Percentiles rank a stretch among this genome's conserved stretches.
phyloP scores from a whole-genome alignment of 1,139 yeast genomes.

The Kodamaea sp. region DNA sequence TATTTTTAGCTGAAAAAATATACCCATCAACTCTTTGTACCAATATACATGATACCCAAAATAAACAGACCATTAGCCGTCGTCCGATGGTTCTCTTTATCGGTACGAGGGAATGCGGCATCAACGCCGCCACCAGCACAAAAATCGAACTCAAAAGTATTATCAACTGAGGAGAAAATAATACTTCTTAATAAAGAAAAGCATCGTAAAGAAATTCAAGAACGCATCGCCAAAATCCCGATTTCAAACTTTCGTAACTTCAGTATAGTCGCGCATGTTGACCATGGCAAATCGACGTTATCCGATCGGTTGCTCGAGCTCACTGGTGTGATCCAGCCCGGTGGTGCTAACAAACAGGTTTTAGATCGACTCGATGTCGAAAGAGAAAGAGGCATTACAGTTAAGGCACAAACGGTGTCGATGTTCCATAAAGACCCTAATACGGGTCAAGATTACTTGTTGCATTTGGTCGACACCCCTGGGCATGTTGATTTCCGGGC shows the following conservation, averaged over 20 bases:
- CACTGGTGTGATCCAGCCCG: conserved; percentile 83
- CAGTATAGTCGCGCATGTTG: conserved; percentile 95
- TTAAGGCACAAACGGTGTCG: conserved; percentile 93
- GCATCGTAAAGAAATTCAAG: conserved; percentile 34
- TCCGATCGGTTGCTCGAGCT: conserved; percentile 83
- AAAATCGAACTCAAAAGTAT: conserved; percentile 7
- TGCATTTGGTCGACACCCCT: conserved; percentile 94
- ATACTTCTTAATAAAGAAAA: conserved; percentile 31
- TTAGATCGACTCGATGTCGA: conserved; percentile 62
- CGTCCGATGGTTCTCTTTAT: background rate
- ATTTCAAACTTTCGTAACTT: conserved; percentile 81
- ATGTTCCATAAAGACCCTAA: conserved; percentile 71
- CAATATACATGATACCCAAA: too few relatives aligned
- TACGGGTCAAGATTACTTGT: conserved; percentile 58
- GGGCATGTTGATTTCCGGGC: conserved; percentile 97
- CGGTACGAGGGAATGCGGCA: background rate
- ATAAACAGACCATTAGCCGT: too few relatives aligned
- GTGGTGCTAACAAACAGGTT: conserved; percentile 75
- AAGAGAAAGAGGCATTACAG: conserved; percentile 76
- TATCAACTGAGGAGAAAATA: conserved; percentile 27
- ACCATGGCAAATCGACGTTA: conserved; percentile 92
- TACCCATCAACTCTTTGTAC: too few relatives aligned
- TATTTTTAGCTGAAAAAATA: too few relatives aligned
- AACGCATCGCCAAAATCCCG: conserved; percentile 70
- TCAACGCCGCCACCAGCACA: background rate